phyloP scores from a whole-genome alignment of 768 basidiomycete species.

The Naematelia encephala region DNA sequence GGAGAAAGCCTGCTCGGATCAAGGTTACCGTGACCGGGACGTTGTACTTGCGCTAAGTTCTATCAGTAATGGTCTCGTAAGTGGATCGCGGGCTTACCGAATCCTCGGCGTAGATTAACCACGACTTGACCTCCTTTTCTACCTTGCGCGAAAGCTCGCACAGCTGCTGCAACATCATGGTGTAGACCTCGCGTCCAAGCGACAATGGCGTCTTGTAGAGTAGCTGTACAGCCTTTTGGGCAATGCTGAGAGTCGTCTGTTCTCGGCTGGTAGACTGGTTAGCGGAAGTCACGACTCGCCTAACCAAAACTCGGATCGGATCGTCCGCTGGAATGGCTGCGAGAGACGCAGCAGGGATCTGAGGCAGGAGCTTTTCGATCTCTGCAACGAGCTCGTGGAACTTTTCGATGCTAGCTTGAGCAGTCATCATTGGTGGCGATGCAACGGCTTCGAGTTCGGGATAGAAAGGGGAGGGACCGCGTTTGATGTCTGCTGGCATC shows the following conservation, averaged over 20 bases:
- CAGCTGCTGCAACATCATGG: slow-evolving; percentile 78
- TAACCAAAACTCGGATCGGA: slow-evolving; percentile 78
- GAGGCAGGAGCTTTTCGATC: slow-evolving; percentile 73
- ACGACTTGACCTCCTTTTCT: slow-evolving; percentile 91
- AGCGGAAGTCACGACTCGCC: slow-evolving; percentile 78
- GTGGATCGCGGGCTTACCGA: slow-evolving; percentile 60
- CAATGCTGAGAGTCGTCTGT: slow-evolving; percentile 83
- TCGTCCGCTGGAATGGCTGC: slow-evolving; percentile 73
- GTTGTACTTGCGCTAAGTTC: slow-evolving; percentile 87
- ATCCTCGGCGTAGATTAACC: slow-evolving; percentile 95
- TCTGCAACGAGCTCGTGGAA: slow-evolving; percentile 65
- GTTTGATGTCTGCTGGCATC: slow-evolving; percentile 33
- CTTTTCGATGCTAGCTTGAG: slow-evolving; percentile 83
- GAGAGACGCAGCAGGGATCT: slow-evolving; percentile 69
- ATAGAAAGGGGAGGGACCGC: slow-evolving; percentile 27
- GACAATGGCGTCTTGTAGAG: slow-evolving; percentile 83
- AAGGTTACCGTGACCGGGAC: slow-evolving; percentile 88
- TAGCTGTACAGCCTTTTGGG: slow-evolving; percentile 93
- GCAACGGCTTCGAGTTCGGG: slow-evolving; percentile 21
- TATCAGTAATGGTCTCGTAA: slow-evolving; percentile 4
- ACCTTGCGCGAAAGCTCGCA: slow-evolving; percentile 88
- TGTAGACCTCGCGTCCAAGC: slow-evolving; percentile 89
- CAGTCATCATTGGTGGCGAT: slow-evolving; percentile 49
- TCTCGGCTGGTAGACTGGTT: slow-evolving; percentile 73
- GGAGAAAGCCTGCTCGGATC: slow-evolving; percentile 76